Conservation (phyloP, 305 asterid genomes). For the Fraxinus sp. region DNA sequence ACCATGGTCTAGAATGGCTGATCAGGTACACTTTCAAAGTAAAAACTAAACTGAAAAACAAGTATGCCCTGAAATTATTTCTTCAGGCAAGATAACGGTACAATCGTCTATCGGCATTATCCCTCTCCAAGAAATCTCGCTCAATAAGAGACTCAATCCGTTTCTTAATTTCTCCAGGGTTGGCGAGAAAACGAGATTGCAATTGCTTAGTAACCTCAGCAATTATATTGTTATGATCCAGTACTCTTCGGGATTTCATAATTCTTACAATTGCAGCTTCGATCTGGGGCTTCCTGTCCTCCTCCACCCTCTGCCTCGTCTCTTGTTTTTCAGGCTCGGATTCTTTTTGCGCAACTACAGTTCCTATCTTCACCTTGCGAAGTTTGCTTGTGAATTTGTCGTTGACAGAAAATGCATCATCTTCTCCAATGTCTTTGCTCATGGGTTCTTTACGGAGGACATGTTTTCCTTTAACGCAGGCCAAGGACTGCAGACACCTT, state of each 20-base stretch:
- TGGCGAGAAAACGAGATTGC: constrained; percentile 50
- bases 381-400: constrained; percentile 72
- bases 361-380: constrained; percentile 80
- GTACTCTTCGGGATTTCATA: constrained; percentile 49
- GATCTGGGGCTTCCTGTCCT: constrained; percentile 56
- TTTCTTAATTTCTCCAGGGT: constrained; percentile 58
- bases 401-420: constrained; percentile 57
- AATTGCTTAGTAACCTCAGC: constrained; percentile 54
- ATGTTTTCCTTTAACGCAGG: constrained; percentile 74
- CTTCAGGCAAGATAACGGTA: constrained; percentile 46
- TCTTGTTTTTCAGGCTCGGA: constrained; percentile 59
- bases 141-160: constrained; percentile 80
- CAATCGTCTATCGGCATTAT: constrained; percentile 35
- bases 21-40: not conserved
- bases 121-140: constrained; percentile 85
- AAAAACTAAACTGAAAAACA: not conserved
- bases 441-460: constrained; percentile 74
- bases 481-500: constrained; percentile 75
- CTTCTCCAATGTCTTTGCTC: constrained; percentile 79
- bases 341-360: constrained; percentile 81
- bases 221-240: constrained; percentile 58
- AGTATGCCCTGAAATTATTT: not conserved
- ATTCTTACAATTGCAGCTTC: constrained; percentile 53
- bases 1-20: not conserved
- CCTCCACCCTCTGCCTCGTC: constrained; percentile 57